phyloP scores from a whole-genome alignment of 176 grass and related monocot species.

The Thinopyrum elongatum region DNA sequence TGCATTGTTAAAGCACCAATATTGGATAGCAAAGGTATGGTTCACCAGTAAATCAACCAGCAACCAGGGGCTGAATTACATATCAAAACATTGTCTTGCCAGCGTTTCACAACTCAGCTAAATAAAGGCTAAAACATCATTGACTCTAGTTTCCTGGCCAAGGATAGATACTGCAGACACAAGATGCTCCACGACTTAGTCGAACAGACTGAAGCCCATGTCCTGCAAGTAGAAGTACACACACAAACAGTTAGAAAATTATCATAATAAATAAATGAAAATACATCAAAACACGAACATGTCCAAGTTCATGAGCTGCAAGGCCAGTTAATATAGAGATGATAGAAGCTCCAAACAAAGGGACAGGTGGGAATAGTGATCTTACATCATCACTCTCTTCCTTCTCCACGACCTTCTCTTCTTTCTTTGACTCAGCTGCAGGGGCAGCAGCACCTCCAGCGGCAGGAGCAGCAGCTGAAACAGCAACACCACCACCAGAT shows the following conservation, averaged over 20 bases:
- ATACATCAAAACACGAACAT: neutral
- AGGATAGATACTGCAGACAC: neutral
- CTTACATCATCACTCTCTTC: constrained; percentile 71
- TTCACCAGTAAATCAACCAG: constrained; percentile 29
- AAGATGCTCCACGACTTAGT: neutral
- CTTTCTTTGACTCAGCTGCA: constrained; percentile 55
- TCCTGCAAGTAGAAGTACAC: constrained; percentile 23
- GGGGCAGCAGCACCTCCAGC: constrained; percentile 31
- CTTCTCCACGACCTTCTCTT: constrained; percentile 66
- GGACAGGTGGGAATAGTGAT: neutral
- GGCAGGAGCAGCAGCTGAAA: constrained; percentile 27
- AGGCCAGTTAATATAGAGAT: neutral
- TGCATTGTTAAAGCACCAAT: neutral
- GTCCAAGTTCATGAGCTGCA: too few relatives aligned
- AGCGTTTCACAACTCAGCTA: constrained; percentile 14
- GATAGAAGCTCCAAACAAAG: neutral
- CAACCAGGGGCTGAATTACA: constrained; percentile 26
- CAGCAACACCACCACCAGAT: constrained; percentile 30
- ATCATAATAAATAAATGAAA: neutral
- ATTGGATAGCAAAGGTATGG: constrained; percentile 13
- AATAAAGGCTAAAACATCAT: constrained; percentile 31
- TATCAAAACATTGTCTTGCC: constrained; percentile 25
- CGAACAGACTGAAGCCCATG: constrained; percentile 56
- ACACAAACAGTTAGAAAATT: neutral
- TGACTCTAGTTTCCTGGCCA: neutral